Conservation (phyloP, 169 alveolate genomes). For the Eimeria necatrix region DNA sequence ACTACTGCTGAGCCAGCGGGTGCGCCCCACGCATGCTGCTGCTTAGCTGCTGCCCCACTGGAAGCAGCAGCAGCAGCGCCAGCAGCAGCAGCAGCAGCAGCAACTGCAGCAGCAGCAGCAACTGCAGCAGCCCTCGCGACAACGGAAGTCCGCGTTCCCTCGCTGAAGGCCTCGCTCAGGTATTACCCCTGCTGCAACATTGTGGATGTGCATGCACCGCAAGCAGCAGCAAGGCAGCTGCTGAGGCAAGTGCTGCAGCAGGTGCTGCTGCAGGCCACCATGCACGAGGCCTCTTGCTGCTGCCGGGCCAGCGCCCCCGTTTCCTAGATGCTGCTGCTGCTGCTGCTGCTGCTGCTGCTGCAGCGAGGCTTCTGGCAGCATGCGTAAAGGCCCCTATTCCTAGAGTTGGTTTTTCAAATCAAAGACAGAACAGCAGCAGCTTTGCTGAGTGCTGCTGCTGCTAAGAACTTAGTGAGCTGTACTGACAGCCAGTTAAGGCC, state of each 20-base stretch:
- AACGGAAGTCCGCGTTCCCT: not conserved
- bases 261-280: conserved; percentile 47
- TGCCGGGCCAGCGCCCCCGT: not conserved
- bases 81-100: conserved; percentile 39
- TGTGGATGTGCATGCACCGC: not conserved
- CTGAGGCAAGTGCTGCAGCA: conserved; percentile 57
- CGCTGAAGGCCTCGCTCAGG: not conserved
- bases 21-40: not conserved
- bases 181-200: conserved; percentile 19
- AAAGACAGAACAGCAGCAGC: not conserved
- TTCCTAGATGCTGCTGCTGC: conserved; percentile 6
- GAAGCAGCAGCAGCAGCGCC: conserved; percentile 44
- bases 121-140: conserved; percentile 22
- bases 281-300: not conserved
- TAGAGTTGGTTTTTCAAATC: too few species aligned
- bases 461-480: too few species aligned
- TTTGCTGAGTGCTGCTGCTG: not conserved
- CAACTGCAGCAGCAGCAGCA: conserved; percentile 53
- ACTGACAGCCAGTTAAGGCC: too few species aligned
- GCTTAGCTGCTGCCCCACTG: not conserved
- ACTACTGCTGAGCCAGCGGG: conserved; percentile 3
- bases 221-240: conserved; percentile 33
- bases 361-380: not conserved
- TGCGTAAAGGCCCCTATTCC: too few species aligned
- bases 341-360: conserved; percentile 9